Conservation (phyloP, 83 land plant genomes). For the Picea abies region DNA sequence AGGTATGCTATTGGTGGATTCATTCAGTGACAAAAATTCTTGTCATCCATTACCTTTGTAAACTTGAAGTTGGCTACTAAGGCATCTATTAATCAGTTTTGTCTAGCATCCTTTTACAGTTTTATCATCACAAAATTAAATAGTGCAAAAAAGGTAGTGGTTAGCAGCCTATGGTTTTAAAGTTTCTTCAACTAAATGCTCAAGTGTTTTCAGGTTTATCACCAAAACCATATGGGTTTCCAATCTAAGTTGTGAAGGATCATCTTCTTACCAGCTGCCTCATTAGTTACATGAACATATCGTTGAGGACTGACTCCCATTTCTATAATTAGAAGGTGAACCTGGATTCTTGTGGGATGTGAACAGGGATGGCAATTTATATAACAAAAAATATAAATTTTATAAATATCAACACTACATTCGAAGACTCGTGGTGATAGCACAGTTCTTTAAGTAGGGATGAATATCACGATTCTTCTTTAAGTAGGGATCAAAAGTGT, state of each 20-base stretch:
- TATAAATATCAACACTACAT: not conserved
- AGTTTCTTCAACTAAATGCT: not conserved
- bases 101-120: too few species aligned
- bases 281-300: not conserved
- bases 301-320: not conserved
- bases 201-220: not conserved
- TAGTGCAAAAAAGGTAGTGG: not conserved
- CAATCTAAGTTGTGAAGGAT: not conserved
- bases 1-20: too few species aligned
- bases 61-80: not conserved
- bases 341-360: not conserved
- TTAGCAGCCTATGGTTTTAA: not conserved
- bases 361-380: not conserved
- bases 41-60: not conserved
- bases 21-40: too few species aligned
- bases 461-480: too few species aligned
- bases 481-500: too few species aligned
- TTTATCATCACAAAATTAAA: not conserved
- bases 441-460: too few species aligned
- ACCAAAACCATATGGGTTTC: not conserved
- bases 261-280: not conserved
- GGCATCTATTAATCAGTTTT: too few species aligned
- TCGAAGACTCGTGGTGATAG: too few species aligned
- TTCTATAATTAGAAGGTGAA: not conserved
- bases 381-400: not conserved